A percentile compares a stretch with the other conserved stretches of the same genome.
These are phyloP conservation scores for Ascoidea tarda DNA, from an alignment of 805 yeast genomes.

Conservation along the genomic window DNA sequence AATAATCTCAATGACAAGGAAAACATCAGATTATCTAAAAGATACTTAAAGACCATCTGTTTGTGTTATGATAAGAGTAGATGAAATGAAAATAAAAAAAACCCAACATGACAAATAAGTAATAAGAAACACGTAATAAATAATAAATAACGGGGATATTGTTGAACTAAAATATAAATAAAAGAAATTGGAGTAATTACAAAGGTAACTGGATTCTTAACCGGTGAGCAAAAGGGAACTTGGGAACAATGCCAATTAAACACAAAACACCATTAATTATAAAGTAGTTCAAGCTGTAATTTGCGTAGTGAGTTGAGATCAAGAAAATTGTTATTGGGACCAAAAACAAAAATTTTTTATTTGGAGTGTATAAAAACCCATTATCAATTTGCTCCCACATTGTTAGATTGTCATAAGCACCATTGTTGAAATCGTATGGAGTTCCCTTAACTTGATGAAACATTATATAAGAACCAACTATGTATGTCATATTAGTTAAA, in stretches of 20 bases:
- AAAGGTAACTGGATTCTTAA: constrained; percentile 50
- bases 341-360: constrained; percentile 80
- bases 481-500: constrained; percentile 78
- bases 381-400: constrained; percentile 96
- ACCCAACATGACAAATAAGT: too few relatives aligned
- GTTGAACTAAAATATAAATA: background rate
- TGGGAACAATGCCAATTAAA: constrained; percentile 80
- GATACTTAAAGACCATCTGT: too few relatives aligned
- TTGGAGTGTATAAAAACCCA: constrained; percentile 85
- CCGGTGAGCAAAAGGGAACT: constrained; percentile 72
- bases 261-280: constrained; percentile 71
- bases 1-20: too few relatives aligned
- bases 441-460: constrained; percentile 94
- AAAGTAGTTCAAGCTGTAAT: constrained; percentile 69
- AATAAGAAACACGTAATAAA: background rate
- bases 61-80: too few relatives aligned
- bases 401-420: constrained; percentile 89
- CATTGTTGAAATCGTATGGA: constrained; percentile 92
- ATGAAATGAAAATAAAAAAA: too few relatives aligned
- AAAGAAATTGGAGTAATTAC: constrained; percentile 15
- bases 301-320: constrained; percentile 80
- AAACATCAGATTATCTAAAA: too few relatives aligned
- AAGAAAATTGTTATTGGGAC: constrained; percentile 88
- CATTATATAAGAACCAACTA: constrained; percentile 87
- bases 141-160: too few relatives aligned